Base-by-base conservation (phyloP, 306 rosid genomes). In the Cicer cuneatum region DNA sequence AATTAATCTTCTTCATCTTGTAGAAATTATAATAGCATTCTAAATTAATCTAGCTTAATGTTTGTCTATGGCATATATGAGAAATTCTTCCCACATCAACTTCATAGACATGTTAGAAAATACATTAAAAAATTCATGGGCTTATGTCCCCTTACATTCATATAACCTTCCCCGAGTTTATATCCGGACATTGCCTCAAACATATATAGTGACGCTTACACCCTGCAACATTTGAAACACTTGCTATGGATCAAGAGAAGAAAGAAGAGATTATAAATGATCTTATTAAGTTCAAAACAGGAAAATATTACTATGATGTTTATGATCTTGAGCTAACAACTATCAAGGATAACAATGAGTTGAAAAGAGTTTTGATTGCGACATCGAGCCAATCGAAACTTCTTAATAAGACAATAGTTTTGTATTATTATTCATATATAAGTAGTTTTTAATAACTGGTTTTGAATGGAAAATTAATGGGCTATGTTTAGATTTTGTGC, bases 251-350 rank as follows among this genome's bases (percentile, higher is more conserved):
- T 2, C 80, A 82, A 0, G 46, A 79, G 60, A 73, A 71, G 83
- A 91, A 91, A 74, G 62, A 87, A 10, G 86, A 65, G 18, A 89
- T 91, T 0, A 0, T 71, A 1, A 60, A 78, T 0, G 91, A 89
- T 18, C 79, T 89, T 9, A 2, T 12, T 0, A 85, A 65, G 78
- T 89, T 89, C 63, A 59, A 63, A 0, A 19, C 3, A 0, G 89
- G 89, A 2, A 79, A 87, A 48, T 84, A 81, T n/a, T 89, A 86
- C 38, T 87, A 87, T 24, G 91, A 89, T 74, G 69, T 89, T 10
- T 89, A 87, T 71, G 91, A 89, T 83, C 78, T 89, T 7, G 89
- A 89, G 11, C 54, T 89, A 2, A 87, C 93, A 0, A 51, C 86
- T 0, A 86, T 89, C 1, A 83, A 89, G 78, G 81, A 83, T 1